These are phyloP conservation scores for Colletotrichum tanaceti DNA, from an alignment of 2,329 filamentous ascomycete genomes.

Conservation along the genomic window DNA sequence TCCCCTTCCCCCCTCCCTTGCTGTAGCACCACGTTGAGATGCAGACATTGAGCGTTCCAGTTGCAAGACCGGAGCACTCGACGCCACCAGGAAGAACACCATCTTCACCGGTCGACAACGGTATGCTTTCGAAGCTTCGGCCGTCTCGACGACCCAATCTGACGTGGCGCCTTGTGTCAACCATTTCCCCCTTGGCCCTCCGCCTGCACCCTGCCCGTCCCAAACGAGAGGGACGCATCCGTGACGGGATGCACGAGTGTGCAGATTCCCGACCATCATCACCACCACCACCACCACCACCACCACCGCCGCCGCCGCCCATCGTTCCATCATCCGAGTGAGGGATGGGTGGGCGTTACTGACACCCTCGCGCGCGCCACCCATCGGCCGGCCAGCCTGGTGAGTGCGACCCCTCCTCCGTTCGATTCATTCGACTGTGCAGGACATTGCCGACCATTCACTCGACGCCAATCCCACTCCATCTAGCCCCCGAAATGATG, in stretches of 20 bases:
- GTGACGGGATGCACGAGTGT: slow-evolving; percentile 39
- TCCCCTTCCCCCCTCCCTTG: no score
- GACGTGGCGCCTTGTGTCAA: slow-evolving; percentile 11
- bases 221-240: slow-evolving; percentile 37
- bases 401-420: slow-evolving; percentile 17
- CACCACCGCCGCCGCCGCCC: background rate
- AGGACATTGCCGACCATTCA: slow-evolving; percentile 21
- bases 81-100: slow-evolving; percentile 13
- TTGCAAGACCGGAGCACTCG: background rate
- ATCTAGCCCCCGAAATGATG: background rate
- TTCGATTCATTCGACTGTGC: background rate
- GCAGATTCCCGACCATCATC: slow-evolving; percentile 37
- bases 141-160: background rate
- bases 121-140: background rate
- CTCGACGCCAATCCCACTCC: slow-evolving; percentile 17
- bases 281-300: slow-evolving; percentile 8
- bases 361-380: slow-evolving; percentile 14
- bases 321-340: background rate
- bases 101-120: background rate
- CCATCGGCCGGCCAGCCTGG: slow-evolving; percentile 1
- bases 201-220: slow-evolving; percentile 21
- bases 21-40: slow-evolving; percentile 14
- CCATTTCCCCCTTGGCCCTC: slow-evolving; percentile 3
- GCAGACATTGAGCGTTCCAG: slow-evolving; percentile 11
- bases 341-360: slow-evolving; percentile 2